Base-by-base conservation (phyloP, 352 stramenopile species). In the Phytopythium aichiense region DNA sequence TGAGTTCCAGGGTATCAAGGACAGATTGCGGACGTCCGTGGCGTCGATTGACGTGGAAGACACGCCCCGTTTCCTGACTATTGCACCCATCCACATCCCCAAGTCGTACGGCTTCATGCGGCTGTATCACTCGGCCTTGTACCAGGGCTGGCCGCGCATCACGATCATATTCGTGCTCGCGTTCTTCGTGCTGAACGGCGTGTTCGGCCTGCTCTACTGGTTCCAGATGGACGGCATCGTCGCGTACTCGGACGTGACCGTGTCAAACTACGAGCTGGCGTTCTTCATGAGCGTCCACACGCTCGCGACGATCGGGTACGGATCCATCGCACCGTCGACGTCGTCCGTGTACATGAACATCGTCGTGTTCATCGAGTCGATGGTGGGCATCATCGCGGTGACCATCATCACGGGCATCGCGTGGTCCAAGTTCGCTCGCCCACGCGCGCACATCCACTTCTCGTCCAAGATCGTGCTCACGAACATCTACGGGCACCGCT, bases 381-480 rank as follows among this genome's bases (percentile, higher is more conserved):
- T 81, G 63, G 58, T 92, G 7, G 85, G 85, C 18, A 88, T 94
- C 43, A 88, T 92, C 48, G 58, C 79, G 18, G 74, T 84, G 30
- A 90, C 85, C n/a, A 92, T 94, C 65, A 88, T 92, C 65, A 92
- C 85, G 20, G 85, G 85, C 61, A 94, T 94, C 25, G 79, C 79
- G 3, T 94, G 85, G 85, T 91, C 85, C 37, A 94, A 94, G 66
- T 94, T 94, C 63, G 85, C 85, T 28, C 72, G 83, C 35, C 83
- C 85, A 3, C 73, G 82, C 42, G 85, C 85, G 9, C 85, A 94
- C 62, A 92, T 94, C 58, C 79, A 92, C 58, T 94, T 94, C 33
- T 94, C 85, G 48, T 77, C 70, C 9, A 71, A 83, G 40, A 79
- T 94, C 54, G 72, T 80, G 9, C 74, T 92, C 53, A 78, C 81